phyloP scores from a whole-genome alignment of 345 rosid genomes.

The Boechera divaricarpa region DNA sequence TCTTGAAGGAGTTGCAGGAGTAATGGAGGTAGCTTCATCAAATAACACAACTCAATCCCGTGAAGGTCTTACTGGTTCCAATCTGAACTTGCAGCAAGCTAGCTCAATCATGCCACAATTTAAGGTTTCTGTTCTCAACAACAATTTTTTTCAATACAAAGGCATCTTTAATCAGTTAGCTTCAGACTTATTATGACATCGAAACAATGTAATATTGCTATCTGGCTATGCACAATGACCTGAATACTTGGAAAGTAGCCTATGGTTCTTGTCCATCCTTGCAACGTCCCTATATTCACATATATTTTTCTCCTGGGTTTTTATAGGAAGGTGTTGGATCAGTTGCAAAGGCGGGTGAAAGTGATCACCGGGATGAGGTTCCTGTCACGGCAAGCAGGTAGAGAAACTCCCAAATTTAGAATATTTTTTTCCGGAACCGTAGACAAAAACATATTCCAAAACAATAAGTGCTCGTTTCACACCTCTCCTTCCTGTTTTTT shows the following conservation, averaged over 20 bases:
- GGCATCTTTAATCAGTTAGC: constrained; percentile 18
- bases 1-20: constrained; percentile 56
- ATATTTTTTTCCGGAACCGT: not conserved
- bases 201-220: constrained; percentile 15
- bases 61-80: constrained; percentile 55
- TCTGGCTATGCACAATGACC: constrained; percentile 10
- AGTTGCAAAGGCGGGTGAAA: constrained; percentile 60
- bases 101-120: constrained; percentile 46
- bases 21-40: constrained; percentile 61
- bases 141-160: constrained; percentile 18
- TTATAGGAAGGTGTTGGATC: constrained; percentile 68
- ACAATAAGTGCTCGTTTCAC: constrained; percentile 4
- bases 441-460: constrained; percentile 3
- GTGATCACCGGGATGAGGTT: constrained; percentile 72
- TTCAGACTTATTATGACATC: not conserved
- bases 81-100: constrained; percentile 46
- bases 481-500: not conserved
- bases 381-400: constrained; percentile 69
- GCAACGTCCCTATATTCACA: constrained; percentile 20
- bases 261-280: constrained; percentile 7
- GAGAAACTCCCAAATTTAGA: constrained; percentile 1
- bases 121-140: constrained; percentile 59
- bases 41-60: constrained; percentile 48
- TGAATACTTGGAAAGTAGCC: constrained; percentile 17
- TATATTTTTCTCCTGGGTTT: not conserved